A percentile compares a stretch with the other conserved stretches of the same genome.
These are phyloP conservation scores for Yamadazyma trypodendri DNA, from an alignment of 1,139 yeast species.

Conservation along the genomic window DNA sequence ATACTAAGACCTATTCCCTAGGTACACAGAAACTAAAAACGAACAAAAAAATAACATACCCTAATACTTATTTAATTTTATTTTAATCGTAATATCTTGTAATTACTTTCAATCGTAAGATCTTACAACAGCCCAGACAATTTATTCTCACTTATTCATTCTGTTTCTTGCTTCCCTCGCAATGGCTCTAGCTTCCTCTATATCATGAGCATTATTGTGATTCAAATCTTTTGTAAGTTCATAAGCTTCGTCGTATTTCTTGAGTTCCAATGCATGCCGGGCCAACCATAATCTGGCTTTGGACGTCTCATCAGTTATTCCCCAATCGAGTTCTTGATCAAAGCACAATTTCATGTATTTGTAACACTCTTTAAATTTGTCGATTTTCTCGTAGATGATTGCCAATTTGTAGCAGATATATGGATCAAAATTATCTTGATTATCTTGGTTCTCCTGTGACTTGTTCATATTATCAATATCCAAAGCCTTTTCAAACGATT, in stretches of 20 bases:
- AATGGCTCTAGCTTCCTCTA: conserved; percentile 85
- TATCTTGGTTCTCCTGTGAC: conserved; percentile 11
- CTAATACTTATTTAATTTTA: conserved; percentile 1
- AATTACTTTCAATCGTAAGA: background rate
- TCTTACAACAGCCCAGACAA: no score
- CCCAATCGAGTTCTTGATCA: conserved; percentile 64
- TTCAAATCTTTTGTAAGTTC: conserved; percentile 72
- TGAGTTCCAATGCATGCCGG: conserved; percentile 54
- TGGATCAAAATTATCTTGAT: conserved; percentile 32
- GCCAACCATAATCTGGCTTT: conserved; percentile 91
- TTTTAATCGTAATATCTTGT: conserved; percentile 1
- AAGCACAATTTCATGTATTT: conserved; percentile 73
- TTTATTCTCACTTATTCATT: conserved; percentile 29
- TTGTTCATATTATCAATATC: conserved; percentile 39
- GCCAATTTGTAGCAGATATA: conserved; percentile 70
- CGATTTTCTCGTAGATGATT: conserved; percentile 56
- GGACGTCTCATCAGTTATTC: conserved; percentile 72
- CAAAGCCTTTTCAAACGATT: conserved; percentile 56
- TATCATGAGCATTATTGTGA: conserved; percentile 77
- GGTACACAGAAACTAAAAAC: background rate
- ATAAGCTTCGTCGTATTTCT: conserved; percentile 68
- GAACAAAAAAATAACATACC: background rate
- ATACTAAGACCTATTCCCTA: conserved; percentile 1
- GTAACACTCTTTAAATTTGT: conserved; percentile 53
- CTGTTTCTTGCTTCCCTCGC: conserved; percentile 67